phyloP scores from a whole-genome alignment of 805 yeast species.

The Cyberlindnera japonica region DNA sequence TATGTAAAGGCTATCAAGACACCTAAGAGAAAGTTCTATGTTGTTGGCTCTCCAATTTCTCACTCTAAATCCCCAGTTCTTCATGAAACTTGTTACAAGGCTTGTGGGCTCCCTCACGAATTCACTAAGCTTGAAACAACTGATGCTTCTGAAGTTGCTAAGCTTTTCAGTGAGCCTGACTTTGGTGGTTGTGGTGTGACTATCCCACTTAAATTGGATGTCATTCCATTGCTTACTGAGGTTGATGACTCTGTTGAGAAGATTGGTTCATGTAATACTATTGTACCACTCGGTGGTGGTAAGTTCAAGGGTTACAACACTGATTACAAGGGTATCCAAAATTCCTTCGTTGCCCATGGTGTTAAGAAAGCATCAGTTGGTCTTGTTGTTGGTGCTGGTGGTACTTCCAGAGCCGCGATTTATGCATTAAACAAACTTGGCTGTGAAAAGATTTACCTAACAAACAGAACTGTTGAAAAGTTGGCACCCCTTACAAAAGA shows the following conservation, averaged over 20 bases:
- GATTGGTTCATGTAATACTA: constrained; percentile 96
- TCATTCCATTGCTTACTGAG: constrained; percentile 61
- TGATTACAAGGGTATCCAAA: constrained; percentile 87
- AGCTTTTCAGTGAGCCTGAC: constrained; percentile 43
- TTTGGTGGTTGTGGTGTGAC: constrained; percentile 97
- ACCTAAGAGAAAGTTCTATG: constrained; percentile 52
- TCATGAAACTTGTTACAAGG: constrained; percentile 74
- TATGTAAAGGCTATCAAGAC: constrained; percentile 63
- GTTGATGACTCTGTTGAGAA: constrained; percentile 69
- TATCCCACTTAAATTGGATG: constrained; percentile 84
- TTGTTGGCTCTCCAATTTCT: constrained; percentile 76
- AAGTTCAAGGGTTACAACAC: constrained; percentile 82
- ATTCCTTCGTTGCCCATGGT: constrained; percentile 63
- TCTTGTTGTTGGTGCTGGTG: constrained; percentile 93
- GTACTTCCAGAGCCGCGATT: constrained; percentile 93
- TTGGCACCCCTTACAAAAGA: constrained; percentile 51
- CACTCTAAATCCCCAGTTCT: constrained; percentile 89
- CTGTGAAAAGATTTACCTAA: constrained; percentile 67
- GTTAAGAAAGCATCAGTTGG: constrained; percentile 48
- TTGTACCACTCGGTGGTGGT: constrained; percentile 49
- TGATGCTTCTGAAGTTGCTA: constrained; percentile 53
- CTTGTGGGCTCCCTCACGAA: constrained; percentile 72
- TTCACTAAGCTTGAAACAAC: constrained; percentile 68
- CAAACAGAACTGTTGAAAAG: constrained; percentile 76
- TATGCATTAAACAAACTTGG: constrained; percentile 81